Conservation (phyloP, 345 rosid genomes). For the Gossypium raimondii region DNA sequence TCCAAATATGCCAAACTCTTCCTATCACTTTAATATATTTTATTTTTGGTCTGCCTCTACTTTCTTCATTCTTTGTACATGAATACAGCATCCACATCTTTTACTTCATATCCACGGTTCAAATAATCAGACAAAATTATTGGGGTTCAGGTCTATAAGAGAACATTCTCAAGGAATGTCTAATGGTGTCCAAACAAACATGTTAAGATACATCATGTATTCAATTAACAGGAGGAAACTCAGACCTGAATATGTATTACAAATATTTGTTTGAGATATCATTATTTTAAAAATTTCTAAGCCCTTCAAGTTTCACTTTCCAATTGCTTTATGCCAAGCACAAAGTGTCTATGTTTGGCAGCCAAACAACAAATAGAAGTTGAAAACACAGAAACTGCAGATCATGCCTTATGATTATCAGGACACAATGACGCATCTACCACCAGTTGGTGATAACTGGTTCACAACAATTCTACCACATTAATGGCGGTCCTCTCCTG, state of each 20-base stretch:
- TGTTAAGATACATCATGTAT: background rate
- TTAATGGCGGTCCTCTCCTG: background rate
- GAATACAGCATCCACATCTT: background rate
- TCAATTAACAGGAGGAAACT: background rate
- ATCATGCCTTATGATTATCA: conserved; percentile 7
- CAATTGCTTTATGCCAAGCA: conserved; percentile 5
- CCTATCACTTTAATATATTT: background rate
- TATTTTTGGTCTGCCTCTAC: background rate
- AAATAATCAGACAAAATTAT: background rate
- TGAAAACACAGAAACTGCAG: conserved; percentile 13
- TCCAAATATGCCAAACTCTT: background rate
- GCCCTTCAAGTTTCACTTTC: background rate
- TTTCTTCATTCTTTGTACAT: background rate
- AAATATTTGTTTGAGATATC: background rate
- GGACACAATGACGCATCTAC: conserved; percentile 1
- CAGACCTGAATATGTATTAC: background rate
- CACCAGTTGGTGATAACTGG: conserved; percentile 2
- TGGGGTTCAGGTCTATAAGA: background rate
- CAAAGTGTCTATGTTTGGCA: background rate
- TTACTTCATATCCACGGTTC: background rate
- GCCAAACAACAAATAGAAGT: conserved; percentile 7
- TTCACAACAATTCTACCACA: conserved; percentile 3
- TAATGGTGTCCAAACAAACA: background rate
- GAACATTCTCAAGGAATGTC: background rate
- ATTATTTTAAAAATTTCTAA: background rate